These are phyloP conservation scores for Aspergillus haitiensis DNA, from an alignment of 495 filamentous ascomycete species.

Conservation along the genomic window DNA sequence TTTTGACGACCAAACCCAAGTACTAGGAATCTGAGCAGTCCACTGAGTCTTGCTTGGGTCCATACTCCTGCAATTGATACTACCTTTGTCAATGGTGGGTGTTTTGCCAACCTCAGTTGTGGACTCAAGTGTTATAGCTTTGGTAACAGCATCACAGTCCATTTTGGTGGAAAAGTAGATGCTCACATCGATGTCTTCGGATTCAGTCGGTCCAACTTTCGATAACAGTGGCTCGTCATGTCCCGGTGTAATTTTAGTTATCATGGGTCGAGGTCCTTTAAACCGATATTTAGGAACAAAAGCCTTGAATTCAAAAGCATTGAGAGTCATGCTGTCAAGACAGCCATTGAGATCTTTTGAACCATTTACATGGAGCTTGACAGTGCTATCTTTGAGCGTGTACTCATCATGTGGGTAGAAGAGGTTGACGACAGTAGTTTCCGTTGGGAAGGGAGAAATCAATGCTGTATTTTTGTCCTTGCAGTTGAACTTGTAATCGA, in stretches of 20 bases:
- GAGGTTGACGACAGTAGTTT: slow-evolving; percentile 63
- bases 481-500: slow-evolving; percentile 64
- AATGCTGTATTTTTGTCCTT: slow-evolving; percentile 46
- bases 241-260: slow-evolving; percentile 64
- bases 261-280: slow-evolving; percentile 58
- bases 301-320: slow-evolving; percentile 61
- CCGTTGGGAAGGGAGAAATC: slow-evolving; percentile 58
- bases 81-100: slow-evolving; percentile 42
- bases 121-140: slow-evolving; percentile 55
- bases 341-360: slow-evolving; percentile 57
- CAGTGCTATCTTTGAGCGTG: slow-evolving; percentile 41
- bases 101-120: slow-evolving; percentile 44
- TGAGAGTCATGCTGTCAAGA: slow-evolving; percentile 51
- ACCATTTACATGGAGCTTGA: slow-evolving; percentile 45
- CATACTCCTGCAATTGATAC: slow-evolving; percentile 45
- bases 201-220: slow-evolving; percentile 40
- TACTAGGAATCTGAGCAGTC: slow-evolving; percentile 53
- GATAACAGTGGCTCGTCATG: slow-evolving; percentile 63
- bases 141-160: slow-evolving; percentile 58
- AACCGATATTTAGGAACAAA: slow-evolving; percentile 58
- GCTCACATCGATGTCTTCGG: slow-evolving; percentile 50
- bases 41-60: slow-evolving; percentile 27
- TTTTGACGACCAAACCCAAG: slow-evolving; percentile 56
- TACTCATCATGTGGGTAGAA: slow-evolving; percentile 64
- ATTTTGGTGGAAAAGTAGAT: slow-evolving; percentile 63